Evolutionary conservation across 495 filamentous ascomycete species (phyloP), one percentile per base, ranked within the genome.

Genomic region (Annulohypoxylon nitens): DNA sequence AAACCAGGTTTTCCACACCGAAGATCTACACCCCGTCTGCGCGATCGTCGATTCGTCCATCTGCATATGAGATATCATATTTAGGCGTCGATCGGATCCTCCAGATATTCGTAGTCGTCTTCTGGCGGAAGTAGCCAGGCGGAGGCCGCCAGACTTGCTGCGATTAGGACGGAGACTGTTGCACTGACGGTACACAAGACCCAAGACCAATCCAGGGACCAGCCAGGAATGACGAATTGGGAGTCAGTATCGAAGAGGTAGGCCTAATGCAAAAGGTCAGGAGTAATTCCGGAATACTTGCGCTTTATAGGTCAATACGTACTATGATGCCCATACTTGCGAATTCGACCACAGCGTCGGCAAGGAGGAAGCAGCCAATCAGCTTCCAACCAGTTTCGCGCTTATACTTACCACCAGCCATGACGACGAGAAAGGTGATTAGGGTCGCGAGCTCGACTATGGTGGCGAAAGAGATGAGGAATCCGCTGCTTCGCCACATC

Each of bases 401-500:
- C 79, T 92, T 90, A 67, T 87, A 85, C 78, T 92, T 92, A 20
- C 94, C 94, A 10, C 95, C 94, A 1, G 84, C 81, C 64, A 97
- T 79, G 37, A 97, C 88, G 20, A 93, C 86, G 50, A 91, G 73
- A 79, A 93, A 97, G 2, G 90, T 86, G 11, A 97, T 89, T 14
- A 97, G 77, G 48, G 88, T 89, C 60, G 91, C 91, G 16, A 92
- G 86, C 81, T 97, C 89, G 33, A 94, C 71, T 41, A 97, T 88
- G 37, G 93, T 85, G 25, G 92, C 88, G 71, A 97, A 92, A 61
- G 87, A 91, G 88, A 97, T 93, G 61, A 97, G 82, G 79, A 97
- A 97, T 9, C 92, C 94, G 63, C 93, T 89, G 47, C 90, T 91
- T 36, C 93, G 88, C 95, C 95, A 98, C 88, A 97, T 92, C 69